A percentile compares a stretch with the other conserved stretches of the same genome.
These are phyloP conservation scores for Aureobasidium sp. DNA, from an alignment of 2,329 filamentous ascomycete species.

Conservation along the genomic window DNA sequence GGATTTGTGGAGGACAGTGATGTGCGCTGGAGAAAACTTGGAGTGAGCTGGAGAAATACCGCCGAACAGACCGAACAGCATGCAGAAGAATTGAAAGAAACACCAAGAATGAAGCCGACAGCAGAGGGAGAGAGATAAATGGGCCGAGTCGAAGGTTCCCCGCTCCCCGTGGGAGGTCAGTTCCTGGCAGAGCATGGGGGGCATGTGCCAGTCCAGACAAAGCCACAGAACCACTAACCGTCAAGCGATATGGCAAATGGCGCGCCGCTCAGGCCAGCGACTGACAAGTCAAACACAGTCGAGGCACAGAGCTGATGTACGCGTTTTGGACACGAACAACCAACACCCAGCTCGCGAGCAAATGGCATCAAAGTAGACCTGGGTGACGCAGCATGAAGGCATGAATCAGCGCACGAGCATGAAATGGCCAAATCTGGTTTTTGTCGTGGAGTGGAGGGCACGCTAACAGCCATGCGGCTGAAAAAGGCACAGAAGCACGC, in stretches of 20 bases:
- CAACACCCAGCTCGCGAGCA: background rate
- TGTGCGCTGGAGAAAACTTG: slow-evolving; percentile 9
- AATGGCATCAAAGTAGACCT: background rate
- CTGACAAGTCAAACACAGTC: background rate
- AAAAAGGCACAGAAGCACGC: background rate
- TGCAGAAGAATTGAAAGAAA: background rate
- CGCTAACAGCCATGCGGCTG: slow-evolving; percentile 5
- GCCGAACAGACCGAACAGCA: background rate
- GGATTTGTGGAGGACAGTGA: slow-evolving; percentile 2
- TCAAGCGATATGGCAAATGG: slow-evolving; percentile 6
- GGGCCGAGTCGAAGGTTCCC: background rate
- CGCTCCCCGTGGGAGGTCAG: background rate
- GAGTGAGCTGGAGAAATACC: slow-evolving; percentile 14
- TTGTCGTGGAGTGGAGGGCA: background rate
- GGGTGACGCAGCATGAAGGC: background rate
- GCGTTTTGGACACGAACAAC: background rate
- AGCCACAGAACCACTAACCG: slow-evolving; percentile 10
- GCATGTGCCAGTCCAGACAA: slow-evolving; percentile 9
- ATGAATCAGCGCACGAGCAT: background rate
- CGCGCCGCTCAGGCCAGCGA: background rate
- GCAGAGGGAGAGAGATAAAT: background rate
- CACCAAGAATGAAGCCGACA: background rate
- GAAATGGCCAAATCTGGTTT: background rate
- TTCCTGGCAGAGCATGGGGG: background rate
- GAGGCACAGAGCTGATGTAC: background rate